Conservation (phyloP, 2,329 filamentous ascomycete species). For the Cryphonectria nitschkei region DNA sequence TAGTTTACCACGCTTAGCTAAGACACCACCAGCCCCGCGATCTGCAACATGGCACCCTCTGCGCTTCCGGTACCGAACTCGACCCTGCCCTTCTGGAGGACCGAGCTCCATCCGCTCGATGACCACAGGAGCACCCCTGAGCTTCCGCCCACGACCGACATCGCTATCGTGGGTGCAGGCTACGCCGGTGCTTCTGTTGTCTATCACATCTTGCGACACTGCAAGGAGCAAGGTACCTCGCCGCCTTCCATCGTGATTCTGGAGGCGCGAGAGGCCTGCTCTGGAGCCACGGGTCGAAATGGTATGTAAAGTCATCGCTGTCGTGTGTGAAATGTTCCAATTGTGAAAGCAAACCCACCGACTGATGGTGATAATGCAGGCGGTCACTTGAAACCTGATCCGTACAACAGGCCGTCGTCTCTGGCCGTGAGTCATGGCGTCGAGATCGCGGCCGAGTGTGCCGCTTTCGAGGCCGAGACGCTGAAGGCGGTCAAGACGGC, state of each 20-base stretch:
- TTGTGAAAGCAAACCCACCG: conserved; percentile 12
- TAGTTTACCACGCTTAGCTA: background rate
- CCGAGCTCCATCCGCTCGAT: conserved; percentile 44
- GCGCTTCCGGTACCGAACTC: conserved; percentile 35
- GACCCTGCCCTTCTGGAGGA: conserved; percentile 48
- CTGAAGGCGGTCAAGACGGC: conserved; percentile 40
- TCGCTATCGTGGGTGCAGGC: conserved; percentile 52
- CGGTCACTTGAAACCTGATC: conserved; percentile 42
- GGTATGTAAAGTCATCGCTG: conserved; percentile 33
- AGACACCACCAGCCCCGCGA: background rate
- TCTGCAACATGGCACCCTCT: conserved; percentile 23
- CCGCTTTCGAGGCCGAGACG: conserved; percentile 37
- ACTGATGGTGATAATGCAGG: conserved; percentile 17
- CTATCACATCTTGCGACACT: conserved; percentile 43
- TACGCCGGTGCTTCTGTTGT: conserved; percentile 49
- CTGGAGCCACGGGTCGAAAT: conserved; percentile 44
- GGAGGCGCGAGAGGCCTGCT: conserved; percentile 42
- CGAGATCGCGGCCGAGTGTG: conserved; percentile 37
- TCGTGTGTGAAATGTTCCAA: background rate
- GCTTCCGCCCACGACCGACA: conserved; percentile 46
- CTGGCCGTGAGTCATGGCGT: conserved; percentile 33
- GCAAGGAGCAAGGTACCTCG: conserved; percentile 15
- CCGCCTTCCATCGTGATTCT: conserved; percentile 37
- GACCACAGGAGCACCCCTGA: conserved; percentile 42
- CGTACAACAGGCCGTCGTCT: conserved; percentile 35